Conservation (phyloP, 305 asterid genomes). For the Salvia sclarea region DNA sequence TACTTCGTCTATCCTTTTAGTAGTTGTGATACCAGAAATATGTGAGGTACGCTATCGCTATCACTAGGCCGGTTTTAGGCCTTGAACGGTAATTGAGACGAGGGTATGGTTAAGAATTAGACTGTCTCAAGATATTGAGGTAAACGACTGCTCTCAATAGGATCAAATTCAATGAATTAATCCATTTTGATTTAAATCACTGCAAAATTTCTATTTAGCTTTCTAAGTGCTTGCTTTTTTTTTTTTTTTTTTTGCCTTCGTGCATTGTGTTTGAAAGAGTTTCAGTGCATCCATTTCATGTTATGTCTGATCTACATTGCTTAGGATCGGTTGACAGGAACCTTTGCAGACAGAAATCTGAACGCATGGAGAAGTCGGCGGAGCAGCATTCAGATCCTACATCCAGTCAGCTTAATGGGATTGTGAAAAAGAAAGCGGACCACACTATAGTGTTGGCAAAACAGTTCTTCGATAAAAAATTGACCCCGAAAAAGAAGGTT, state of each 20-base stretch:
- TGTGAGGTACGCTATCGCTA: no score
- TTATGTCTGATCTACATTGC: constrained; percentile 36
- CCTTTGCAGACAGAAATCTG: constrained; percentile 32
- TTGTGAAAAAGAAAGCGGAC: constrained; percentile 34
- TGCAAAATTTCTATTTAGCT: background rate
- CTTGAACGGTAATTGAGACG: background rate
- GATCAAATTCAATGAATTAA: background rate
- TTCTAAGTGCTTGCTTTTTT: background rate
- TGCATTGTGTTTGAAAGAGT: background rate
- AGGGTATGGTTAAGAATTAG: background rate
- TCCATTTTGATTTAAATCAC: background rate
- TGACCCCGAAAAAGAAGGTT: constrained; percentile 66
- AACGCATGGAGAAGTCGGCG: constrained; percentile 37
- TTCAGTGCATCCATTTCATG: constrained; percentile 26
- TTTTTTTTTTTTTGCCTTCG: no score
- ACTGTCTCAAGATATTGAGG: background rate
- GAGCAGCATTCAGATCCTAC: constrained; percentile 31
- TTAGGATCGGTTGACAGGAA: constrained; percentile 59
- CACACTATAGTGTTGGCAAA: constrained; percentile 38
- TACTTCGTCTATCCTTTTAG: constrained; percentile 1
- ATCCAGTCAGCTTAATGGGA: constrained; percentile 29
- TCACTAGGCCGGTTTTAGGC: constrained; percentile 28
- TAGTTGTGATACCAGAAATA: constrained; percentile 16
- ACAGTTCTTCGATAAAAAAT: constrained; percentile 53
- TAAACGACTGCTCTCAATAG: background rate